Percentiles rank a stretch among this genome's conserved stretches.
Conservation (phyloP, 2,329 filamentous ascomycete species). For the Aspergillus tamarii region DNA sequence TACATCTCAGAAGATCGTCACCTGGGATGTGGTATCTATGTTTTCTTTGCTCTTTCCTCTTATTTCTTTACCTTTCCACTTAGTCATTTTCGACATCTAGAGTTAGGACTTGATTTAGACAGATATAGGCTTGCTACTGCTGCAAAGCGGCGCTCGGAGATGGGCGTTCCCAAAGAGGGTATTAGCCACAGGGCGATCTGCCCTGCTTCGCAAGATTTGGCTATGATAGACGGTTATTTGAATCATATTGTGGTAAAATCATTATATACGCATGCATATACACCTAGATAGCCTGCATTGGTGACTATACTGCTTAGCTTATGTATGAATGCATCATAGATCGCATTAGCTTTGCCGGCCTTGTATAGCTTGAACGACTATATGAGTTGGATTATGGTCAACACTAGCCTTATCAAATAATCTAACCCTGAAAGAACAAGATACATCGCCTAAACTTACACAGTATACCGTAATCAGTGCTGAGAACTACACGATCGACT, state of each 20-base stretch:
- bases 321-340: background rate
- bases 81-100: background rate
- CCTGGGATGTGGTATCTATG: background rate
- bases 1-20: background rate
- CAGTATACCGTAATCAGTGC: too few relatives aligned
- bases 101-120: background rate
- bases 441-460: background rate
- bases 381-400: background rate
- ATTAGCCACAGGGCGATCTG: background rate
- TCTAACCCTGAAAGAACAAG: background rate
- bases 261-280: background rate
- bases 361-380: background rate
- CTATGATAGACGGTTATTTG: background rate
- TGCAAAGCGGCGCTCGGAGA: background rate
- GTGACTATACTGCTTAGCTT: background rate
- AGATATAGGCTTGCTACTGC: background rate
- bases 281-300: background rate
- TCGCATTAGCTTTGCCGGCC: background rate
- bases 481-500: too few relatives aligned
- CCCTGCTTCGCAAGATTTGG: background rate
- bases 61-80: background rate
- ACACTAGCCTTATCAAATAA: too few relatives aligned
- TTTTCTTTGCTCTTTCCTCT: background rate
- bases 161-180: background rate
- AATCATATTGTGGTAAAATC: background rate